Conservation (phyloP, 371 early-diverging fungal species). For the Nematocida major region DNA sequence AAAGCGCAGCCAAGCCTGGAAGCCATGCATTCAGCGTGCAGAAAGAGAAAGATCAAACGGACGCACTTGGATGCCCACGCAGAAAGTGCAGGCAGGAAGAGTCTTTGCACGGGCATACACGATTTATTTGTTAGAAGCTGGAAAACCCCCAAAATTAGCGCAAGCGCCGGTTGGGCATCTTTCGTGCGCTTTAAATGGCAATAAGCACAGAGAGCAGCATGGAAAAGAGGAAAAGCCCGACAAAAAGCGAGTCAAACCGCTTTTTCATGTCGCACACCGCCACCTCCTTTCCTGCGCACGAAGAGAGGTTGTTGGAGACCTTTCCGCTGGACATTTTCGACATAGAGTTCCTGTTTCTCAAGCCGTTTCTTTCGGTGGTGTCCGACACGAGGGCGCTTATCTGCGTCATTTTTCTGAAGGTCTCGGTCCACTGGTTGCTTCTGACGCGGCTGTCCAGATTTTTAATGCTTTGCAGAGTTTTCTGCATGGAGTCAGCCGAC, state of each 20-base stretch:
- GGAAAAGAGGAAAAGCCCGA: conserved; percentile 32
- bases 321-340: neutral
- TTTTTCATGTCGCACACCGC: conserved; percentile 1
- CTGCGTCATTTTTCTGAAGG: conserved; percentile 17
- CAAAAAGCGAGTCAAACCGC: conserved; percentile 31
- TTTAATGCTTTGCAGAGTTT: conserved; percentile 3
- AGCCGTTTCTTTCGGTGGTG: neutral
- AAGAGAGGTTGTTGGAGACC: neutral
- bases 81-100: too few relatives aligned
- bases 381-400: conserved; percentile 5
- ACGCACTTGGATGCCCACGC: too few relatives aligned
- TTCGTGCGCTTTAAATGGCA: conserved; percentile 34
- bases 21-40: too few relatives aligned
- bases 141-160: too few relatives aligned
- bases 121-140: too few relatives aligned
- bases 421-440: neutral
- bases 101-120: too few relatives aligned
- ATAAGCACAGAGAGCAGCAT: conserved; percentile 11
- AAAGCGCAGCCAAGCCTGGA: too few relatives aligned
- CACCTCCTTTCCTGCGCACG: conserved; percentile 37
- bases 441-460: conserved; percentile 2
- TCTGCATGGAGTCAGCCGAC: neutral
- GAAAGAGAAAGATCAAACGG: too few relatives aligned
- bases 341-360: neutral
- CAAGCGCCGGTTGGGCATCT: too few relatives aligned